These are phyloP conservation scores for Elongisporangium senticosum DNA, from an alignment of 352 stramenopile genomes.

Conservation along the genomic window DNA sequence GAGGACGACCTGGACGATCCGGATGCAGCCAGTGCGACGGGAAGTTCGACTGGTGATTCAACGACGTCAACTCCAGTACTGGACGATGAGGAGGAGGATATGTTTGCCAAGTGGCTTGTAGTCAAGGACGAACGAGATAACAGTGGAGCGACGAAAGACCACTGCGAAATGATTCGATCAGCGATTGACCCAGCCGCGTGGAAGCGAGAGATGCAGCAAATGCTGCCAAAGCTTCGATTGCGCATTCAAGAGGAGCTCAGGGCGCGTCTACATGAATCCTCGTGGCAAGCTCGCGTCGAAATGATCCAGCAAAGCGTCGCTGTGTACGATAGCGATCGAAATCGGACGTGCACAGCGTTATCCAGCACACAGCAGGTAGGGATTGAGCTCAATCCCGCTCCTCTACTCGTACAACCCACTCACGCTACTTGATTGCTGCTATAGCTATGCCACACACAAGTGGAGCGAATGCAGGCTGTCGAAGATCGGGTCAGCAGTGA, in stretches of 20 bases:
- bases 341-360: not conserved
- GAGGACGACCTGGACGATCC: constrained; percentile 40
- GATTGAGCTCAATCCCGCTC: not conserved
- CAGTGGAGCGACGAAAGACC: constrained; percentile 1
- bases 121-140: constrained; percentile 21
- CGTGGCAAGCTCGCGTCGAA: not conserved
- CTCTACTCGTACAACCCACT: not conserved
- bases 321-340: not conserved
- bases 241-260: constrained; percentile 9
- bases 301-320: not conserved
- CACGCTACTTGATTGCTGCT: not conserved
- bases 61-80: constrained; percentile 16
- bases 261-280: not conserved
- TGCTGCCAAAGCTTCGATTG: constrained; percentile 26
- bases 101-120: constrained; percentile 38
- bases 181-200: constrained; percentile 32
- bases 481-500: constrained; percentile 35
- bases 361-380: not conserved
- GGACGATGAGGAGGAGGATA: constrained; percentile 18
- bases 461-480: constrained; percentile 17
- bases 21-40: constrained; percentile 11
- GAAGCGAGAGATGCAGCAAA: constrained; percentile 27
- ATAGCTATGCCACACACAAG: constrained; percentile 12
- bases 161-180: constrained; percentile 33
- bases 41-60: constrained; percentile 19